These are phyloP conservation scores for Fusarium goolgardi DNA, from an alignment of 2,329 filamentous ascomycete genomes.

Conservation along the genomic window DNA sequence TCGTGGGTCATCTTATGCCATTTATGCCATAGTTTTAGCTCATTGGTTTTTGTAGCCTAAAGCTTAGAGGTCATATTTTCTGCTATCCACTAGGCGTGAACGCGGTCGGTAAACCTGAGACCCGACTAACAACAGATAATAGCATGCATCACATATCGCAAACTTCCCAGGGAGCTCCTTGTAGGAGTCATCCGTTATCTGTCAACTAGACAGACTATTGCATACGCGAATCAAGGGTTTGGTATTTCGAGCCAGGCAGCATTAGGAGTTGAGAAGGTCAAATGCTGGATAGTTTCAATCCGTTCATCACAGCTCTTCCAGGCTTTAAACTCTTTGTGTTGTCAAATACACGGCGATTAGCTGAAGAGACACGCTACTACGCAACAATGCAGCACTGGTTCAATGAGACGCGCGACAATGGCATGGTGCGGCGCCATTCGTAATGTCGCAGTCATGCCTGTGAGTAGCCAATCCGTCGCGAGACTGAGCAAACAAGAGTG, in stretches of 20 bases:
- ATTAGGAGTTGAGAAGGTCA: not conserved
- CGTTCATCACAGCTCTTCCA: not conserved
- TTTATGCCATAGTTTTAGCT: too few relatives aligned
- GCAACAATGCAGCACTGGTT: conserved; percentile 19
- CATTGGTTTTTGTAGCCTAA: too few relatives aligned
- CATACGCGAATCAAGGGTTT: not conserved
- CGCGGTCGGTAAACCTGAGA: conserved; percentile 25
- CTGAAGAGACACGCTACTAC: conserved; percentile 17
- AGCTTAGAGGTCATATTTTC: too few relatives aligned
- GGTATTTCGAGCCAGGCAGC: not conserved
- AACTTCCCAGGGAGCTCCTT: conserved; percentile 21
- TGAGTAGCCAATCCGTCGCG: conserved; percentile 21
- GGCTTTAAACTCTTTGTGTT: not conserved
- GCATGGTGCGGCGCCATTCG: conserved; percentile 42
- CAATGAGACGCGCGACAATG: conserved; percentile 43
- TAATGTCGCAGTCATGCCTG: conserved; percentile 19
- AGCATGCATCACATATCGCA: conserved; percentile 18
- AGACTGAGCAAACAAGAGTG: conserved; percentile 21
- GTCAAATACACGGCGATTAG: conserved; percentile 3
- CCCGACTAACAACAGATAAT: conserved; percentile 3
- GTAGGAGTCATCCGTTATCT: conserved; percentile 8
- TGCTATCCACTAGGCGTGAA: not conserved
- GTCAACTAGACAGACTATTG: not conserved
- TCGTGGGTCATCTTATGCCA: too few relatives aligned
- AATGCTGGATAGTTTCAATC: not conserved